Percentiles rank a stretch among this genome's conserved stretches.
These are phyloP conservation scores for Theileria equi DNA, from an alignment of 169 alveolate species.

Conservation along the genomic window DNA sequence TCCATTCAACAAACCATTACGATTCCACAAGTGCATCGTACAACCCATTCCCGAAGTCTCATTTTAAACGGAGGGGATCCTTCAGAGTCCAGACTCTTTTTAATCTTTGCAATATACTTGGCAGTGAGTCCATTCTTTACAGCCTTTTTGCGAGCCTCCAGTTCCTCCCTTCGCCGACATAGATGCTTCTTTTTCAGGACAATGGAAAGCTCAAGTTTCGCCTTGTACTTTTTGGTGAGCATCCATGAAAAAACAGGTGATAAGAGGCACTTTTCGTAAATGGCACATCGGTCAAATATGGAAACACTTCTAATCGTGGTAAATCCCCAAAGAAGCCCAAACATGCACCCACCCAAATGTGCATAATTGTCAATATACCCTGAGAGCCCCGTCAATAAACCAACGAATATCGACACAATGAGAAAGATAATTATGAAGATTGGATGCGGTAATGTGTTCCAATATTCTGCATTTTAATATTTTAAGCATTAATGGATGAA, in stretches of 20 bases:
- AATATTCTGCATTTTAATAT: conserved; percentile 64
- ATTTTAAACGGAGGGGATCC: conserved; percentile 69
- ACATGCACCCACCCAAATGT: conserved; percentile 81
- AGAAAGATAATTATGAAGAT: conserved; percentile 69
- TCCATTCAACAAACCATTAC: conserved; percentile 30
- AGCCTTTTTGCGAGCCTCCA: conserved; percentile 45
- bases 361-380: conserved; percentile 82
- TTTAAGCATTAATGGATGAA: background rate
- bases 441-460: conserved; percentile 84
- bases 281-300: conserved; percentile 68
- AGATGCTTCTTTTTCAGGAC: conserved; percentile 45
- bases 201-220: conserved; percentile 26
- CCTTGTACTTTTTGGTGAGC: conserved; percentile 29
- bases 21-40: conserved; percentile 42
- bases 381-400: conserved; percentile 73
- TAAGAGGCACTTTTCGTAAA: conserved; percentile 58
- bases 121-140: conserved; percentile 31
- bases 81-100: conserved; percentile 55
- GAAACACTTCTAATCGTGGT: conserved; percentile 77
- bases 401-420: conserved; percentile 67
- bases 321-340: conserved; percentile 78
- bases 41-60: conserved; percentile 69
- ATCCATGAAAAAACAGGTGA: conserved; percentile 66
- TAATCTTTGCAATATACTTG: conserved; percentile 18
- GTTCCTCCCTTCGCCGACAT: background rate